Conservation (phyloP, 2,329 filamentous ascomycete genomes). For the Aspergillus caelatus region DNA sequence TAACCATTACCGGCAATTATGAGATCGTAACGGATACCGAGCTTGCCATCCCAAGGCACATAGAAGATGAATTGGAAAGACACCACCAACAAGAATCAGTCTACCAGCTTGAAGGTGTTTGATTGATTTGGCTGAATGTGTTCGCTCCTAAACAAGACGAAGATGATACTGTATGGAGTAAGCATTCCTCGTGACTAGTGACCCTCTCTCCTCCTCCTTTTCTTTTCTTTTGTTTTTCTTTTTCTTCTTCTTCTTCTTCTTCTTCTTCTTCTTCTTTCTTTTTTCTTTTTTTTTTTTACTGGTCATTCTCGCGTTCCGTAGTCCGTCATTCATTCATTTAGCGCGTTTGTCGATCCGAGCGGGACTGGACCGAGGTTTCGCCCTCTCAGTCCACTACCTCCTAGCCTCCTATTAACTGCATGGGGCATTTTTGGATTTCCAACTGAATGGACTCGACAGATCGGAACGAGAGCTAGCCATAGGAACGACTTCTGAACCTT, state of each 20-base stretch:
- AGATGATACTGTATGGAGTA: background rate
- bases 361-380: conserved; percentile 16
- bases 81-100: background rate
- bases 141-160: background rate
- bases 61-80: no score
- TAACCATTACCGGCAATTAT: background rate
- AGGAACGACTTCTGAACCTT: background rate
- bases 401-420: background rate
- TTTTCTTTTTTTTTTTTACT: background rate
- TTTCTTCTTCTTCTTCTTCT: background rate
- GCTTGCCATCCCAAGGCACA: background rate
- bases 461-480: background rate
- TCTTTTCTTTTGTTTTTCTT: background rate
- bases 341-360: conserved; percentile 11
- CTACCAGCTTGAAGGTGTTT: background rate
- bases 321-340: conserved; percentile 4
- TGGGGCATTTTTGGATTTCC: background rate
- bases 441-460: background rate
- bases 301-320: conserved; percentile 9
- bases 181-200: conserved; percentile 8
- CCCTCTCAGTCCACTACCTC: conserved; percentile 8
- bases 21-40: background rate
- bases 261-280: background rate
- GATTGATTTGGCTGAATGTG: background rate
- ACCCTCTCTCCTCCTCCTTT: background rate